Base-by-base conservation (phyloP, 2,329 filamentous ascomycete genomes). In the Cercospora janseana region DNA sequence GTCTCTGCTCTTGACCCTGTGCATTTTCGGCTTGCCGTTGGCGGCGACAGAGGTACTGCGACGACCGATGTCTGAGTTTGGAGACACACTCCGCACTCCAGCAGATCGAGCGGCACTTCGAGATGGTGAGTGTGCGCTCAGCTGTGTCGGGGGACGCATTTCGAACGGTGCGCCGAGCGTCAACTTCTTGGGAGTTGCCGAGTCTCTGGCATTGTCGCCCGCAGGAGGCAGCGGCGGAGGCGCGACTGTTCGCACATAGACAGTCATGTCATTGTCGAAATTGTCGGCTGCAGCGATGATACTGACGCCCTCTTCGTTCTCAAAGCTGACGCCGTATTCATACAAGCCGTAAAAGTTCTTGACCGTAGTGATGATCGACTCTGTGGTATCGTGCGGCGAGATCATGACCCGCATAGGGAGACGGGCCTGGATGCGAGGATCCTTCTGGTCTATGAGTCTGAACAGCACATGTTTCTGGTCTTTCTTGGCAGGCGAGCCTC, bases 281-380 rank as follows among this genome's bases (percentile, higher is more conserved):
- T 98, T 98, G 72, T 97, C 92, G 70, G 95, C 96, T 54, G 89
- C 83, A 57, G 92, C 90, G 70, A 98, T 97, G 65, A 98, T 82
- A 54, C 87, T 95, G 65, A 87, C 92, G 64, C 88, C 89, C 63
- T 86, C 77, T 58, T 88, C 82, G 70, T 97, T 92, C 72, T 97
- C 92, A 66, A 98, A 97, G 73, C 89, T 95, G 66, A 98, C 86
- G 59, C 93, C 91, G 41, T 72, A 84, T 59, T 92, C 88, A 69
- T 96, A 96, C 60, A 98, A 80, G 54, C 93, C 93, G 68, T 95
- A 97, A 75, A 97, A 97, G 76, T 96, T 97, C 79, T 95, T 97
- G 66, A 97, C 92, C 1, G 93, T 97, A 10, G 90, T 93, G 58
- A 97, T 88, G 73, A 98, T 98, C 27, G 91, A 96, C 68, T 97